phyloP scores from a whole-genome alignment of 2,329 filamentous ascomycete species.

The Talaromyces pinophilus region DNA sequence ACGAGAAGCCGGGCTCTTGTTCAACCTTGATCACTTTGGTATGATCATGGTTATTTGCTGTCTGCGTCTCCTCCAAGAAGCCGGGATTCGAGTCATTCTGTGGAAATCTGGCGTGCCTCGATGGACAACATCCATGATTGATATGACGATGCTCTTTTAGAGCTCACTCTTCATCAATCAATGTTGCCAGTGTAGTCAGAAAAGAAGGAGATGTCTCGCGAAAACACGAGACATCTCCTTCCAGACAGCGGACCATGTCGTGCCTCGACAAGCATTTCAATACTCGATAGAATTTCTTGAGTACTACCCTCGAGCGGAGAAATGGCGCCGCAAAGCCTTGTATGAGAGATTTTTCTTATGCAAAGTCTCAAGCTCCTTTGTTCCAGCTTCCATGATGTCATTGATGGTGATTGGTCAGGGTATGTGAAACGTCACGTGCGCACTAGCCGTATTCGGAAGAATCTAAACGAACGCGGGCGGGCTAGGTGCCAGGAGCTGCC shows the following conservation, averaged over 20 bases:
- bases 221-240: neutral
- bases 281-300: neutral
- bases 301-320: no score
- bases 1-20: no score
- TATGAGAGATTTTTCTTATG: neutral
- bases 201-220: neutral
- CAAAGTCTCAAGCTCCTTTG: neutral
- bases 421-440: conserved; percentile 9
- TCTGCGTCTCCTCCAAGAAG: neutral
- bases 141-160: neutral
- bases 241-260: neutral
- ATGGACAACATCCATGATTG: neutral
- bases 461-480: conserved; percentile 23
- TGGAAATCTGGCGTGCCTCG: neutral
- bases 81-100: neutral
- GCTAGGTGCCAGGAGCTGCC: neutral
- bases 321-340: neutral
- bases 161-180: neutral
- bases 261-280: neutral
- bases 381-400: neutral
- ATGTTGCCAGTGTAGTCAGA: neutral
- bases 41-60: no score
- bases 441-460: conserved; percentile 22
- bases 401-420: neutral
- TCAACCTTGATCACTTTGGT: no score